Conservation (phyloP, 2,329 filamentous ascomycete species). For the Grosmannia huntii region DNA sequence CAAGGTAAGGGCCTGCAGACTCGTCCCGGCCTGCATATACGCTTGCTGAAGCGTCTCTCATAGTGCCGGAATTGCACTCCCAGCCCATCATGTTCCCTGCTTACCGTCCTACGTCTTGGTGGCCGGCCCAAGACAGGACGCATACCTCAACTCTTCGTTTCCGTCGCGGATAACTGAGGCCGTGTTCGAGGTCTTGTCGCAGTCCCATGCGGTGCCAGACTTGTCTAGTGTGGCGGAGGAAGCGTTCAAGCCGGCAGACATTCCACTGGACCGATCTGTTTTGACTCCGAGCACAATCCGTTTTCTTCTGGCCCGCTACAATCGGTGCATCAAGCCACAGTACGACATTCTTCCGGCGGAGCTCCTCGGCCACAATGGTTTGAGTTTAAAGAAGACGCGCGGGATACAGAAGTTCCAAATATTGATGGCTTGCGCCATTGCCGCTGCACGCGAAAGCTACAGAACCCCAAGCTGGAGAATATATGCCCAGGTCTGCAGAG, state of each 20-base stretch:
- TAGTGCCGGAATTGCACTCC: neutral
- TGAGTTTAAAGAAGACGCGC: slow-evolving; percentile 1
- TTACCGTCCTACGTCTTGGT: neutral
- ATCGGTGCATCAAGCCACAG: slow-evolving; percentile 1
- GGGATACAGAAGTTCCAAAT: neutral
- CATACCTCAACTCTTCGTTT: neutral
- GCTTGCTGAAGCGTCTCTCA: neutral
- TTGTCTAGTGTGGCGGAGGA: neutral
- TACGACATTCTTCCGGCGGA: neutral
- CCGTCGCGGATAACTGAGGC: neutral
- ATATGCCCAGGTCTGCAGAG: neutral
- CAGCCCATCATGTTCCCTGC: neutral
- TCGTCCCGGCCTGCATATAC: neutral
- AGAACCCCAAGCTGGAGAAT: neutral
- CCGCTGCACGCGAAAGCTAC: slow-evolving; percentile 2
- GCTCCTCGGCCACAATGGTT: neutral
- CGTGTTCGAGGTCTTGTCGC: neutral
- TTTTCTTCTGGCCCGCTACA: neutral
- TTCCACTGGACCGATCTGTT: neutral
- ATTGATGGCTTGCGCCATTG: slow-evolving; percentile 4
- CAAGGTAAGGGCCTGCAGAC: neutral
- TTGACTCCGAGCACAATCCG: slow-evolving; percentile 1
- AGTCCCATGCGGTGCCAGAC: neutral
- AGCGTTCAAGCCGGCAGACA: neutral
- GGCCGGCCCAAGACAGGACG: neutral